Percentiles rank a stretch among this genome's conserved stretches.
These are phyloP conservation scores for Picea sitchensis DNA, from an alignment of 75 land plant species.

Conservation along the genomic window DNA sequence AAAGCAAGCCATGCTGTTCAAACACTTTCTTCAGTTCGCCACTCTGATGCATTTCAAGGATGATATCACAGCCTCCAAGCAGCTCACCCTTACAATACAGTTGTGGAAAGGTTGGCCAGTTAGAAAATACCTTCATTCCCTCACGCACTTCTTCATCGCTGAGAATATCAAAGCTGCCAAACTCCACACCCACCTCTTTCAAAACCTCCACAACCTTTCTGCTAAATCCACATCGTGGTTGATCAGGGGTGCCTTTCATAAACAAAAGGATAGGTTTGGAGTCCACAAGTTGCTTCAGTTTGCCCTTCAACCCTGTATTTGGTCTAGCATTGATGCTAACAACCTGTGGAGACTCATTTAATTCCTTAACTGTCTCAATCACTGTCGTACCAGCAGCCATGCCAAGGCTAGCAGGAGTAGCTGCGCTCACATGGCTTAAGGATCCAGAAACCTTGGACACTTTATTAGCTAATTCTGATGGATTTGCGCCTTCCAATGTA, in stretches of 20 bases:
- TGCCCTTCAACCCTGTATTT: conserved; percentile 28
- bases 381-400: conserved; percentile 61
- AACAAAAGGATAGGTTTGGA: conserved; percentile 69
- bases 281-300: conserved; percentile 54
- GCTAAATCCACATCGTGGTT: conserved; percentile 85
- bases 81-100: conserved; percentile 87
- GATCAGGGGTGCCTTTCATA: conserved; percentile 87
- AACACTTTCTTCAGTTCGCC: conserved; percentile 72
- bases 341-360: conserved; percentile 28
- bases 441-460: conserved; percentile 77
- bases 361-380: conserved; percentile 55
- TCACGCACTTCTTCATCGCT: conserved; percentile 74
- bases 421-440: conserved; percentile 28
- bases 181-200: conserved; percentile 64
- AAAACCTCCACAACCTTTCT: conserved; percentile 71
- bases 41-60: conserved; percentile 69
- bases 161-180: conserved; percentile 82
- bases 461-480: conserved; percentile 84
- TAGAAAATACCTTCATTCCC: conserved; percentile 72
- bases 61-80: conserved; percentile 84
- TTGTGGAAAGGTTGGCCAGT: conserved; percentile 95
- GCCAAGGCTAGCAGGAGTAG: conserved; percentile 78
- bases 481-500: conserved; percentile 88
- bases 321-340: conserved; percentile 8
- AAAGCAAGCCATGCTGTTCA: conserved; percentile 32